Evolutionary conservation across 345 rosid species (phyloP).

Genomic region (Citrus unshiu): DNA sequence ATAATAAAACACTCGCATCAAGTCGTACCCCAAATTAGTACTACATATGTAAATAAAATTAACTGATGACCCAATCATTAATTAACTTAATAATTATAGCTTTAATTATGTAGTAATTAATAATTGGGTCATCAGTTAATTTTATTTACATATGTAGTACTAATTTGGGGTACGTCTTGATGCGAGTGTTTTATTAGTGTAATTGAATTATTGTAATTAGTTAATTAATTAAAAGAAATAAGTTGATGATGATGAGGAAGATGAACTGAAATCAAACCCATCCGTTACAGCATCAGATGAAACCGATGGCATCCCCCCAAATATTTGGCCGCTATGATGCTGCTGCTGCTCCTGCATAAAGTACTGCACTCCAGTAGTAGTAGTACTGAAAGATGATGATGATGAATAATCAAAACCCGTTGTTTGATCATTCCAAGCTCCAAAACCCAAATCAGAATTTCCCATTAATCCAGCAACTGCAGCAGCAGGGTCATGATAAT

Average conservation of each 20-base stretch:
- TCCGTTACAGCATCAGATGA: constrained; percentile 31
- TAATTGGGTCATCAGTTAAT: not conserved
- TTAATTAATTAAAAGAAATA: constrained; percentile 17
- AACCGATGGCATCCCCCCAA: constrained; percentile 24
- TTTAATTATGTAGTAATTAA: not conserved
- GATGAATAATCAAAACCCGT: constrained; percentile 7
- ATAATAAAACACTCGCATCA: not conserved
- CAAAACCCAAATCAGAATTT: constrained; percentile 21
- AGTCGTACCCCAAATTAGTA: not conserved
- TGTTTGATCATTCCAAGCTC: constrained; percentile 34
- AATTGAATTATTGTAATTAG: no score
- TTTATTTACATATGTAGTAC: not conserved
- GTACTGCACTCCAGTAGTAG: not conserved
- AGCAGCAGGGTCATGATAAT: no score
- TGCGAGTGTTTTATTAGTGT: no score
- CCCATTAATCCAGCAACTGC: constrained; percentile 16
- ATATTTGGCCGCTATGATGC: constrained; percentile 14
- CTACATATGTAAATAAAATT: not conserved
- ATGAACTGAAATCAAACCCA: constrained; percentile 43
- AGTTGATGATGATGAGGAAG: constrained; percentile 33
- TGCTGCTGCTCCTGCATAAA: constrained; percentile 20
- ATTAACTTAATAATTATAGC: not conserved
- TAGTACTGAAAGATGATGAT: constrained; percentile 7
- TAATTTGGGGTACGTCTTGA: not conserved
- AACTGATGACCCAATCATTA: not conserved